Conservation (phyloP, 495 filamentous ascomycete species). For the Cryomyces minteri region DNA sequence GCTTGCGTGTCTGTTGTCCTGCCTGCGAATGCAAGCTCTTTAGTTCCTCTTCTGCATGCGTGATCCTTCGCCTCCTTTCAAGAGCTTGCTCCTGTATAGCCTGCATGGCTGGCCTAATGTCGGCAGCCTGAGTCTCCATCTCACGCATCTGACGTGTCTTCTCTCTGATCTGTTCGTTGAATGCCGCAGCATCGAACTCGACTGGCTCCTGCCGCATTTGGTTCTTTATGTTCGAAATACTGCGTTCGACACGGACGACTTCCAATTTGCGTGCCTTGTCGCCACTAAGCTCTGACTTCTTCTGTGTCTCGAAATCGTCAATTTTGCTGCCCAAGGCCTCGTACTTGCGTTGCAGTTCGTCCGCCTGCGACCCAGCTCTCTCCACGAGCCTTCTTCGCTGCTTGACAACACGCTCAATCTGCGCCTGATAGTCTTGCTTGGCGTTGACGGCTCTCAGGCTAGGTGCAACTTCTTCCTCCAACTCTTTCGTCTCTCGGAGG, state of each 20-base stretch:
- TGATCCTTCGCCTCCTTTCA: slow-evolving; percentile 17
- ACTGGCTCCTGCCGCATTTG: slow-evolving; percentile 29
- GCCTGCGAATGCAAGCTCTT: slow-evolving; percentile 48
- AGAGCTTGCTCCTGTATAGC: slow-evolving; percentile 8
- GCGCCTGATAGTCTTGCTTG: slow-evolving; percentile 18
- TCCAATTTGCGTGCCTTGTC: slow-evolving; percentile 34
- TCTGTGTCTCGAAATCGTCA: slow-evolving; percentile 33
- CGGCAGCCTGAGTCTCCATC: slow-evolving; percentile 10
- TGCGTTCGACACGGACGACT: slow-evolving; percentile 21
- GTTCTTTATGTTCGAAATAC: slow-evolving; percentile 26
- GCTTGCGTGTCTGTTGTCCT: slow-evolving; percentile 51
- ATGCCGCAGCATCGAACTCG: slow-evolving; percentile 33
- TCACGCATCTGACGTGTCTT: slow-evolving; percentile 30
- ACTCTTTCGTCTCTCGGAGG: slow-evolving; percentile 7
- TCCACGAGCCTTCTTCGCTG: slow-evolving; percentile 32
- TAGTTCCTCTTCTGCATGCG: slow-evolving; percentile 28
- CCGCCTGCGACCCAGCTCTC: slow-evolving; percentile 32
- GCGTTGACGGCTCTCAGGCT: slow-evolving; percentile 24
- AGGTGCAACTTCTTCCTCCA: slow-evolving; percentile 47
- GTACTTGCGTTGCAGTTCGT: slow-evolving; percentile 28
- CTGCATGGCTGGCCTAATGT: slow-evolving; percentile 1
- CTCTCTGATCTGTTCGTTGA: slow-evolving; percentile 28
- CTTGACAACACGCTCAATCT: slow-evolving; percentile 28
- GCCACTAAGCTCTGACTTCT: slow-evolving; percentile 36
- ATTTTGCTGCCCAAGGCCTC: slow-evolving; percentile 32